Base-by-base conservation (phyloP, 2,329 filamentous ascomycete genomes). In the Pyrenochaeta sp. region DNA sequence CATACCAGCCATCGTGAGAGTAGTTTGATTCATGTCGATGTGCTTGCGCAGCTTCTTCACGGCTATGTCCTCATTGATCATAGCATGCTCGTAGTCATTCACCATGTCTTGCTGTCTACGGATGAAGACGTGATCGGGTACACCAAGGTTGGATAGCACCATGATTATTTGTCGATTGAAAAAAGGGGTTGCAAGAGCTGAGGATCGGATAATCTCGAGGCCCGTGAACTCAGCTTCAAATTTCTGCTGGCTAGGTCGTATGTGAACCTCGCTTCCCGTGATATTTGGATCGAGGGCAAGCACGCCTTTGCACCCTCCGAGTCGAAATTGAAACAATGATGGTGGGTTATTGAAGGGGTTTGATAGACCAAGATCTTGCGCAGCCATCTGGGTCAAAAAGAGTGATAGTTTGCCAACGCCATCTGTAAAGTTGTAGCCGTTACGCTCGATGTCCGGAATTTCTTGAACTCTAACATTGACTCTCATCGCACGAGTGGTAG, bases 281-380 rank as follows among this genome's bases (percentile, higher is more conserved):
- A 89, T 86, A 4, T 89, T 84, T 0, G 90, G 86, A 78, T 91
- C 94, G 2, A 92, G 83, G 0, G 88, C 87, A 19, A 99, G 82
- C 13, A 99, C 88, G 0, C 95, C 95, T 79, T 99, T 99, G 79
- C 89, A 93, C 1, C 95, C 95, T 8, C 92, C 93, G 68, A 97
- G 87, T 7, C 95, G 91, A 69, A 98, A 97, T 69, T 99, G 95
- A 65, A 91, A 94, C 0, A 91, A 90, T 0, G 93, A 96, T 0
- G 95, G 93, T 5, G 86, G 80, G 4, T 84, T 78, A 1, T 83
- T 78, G 6, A 78, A 78, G 1, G 84, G 77, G 12, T 83, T 83
- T 22, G 82, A 79, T 30, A 93, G 74, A 0, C 84, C 84, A 59
- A 96, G 86, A 63, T 95, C 90, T 13, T 86, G 80, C 8, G 89